Evolutionary conservation across 495 filamentous ascomycete genomes (phyloP).

Genomic region (Daldinia loculata): DNA sequence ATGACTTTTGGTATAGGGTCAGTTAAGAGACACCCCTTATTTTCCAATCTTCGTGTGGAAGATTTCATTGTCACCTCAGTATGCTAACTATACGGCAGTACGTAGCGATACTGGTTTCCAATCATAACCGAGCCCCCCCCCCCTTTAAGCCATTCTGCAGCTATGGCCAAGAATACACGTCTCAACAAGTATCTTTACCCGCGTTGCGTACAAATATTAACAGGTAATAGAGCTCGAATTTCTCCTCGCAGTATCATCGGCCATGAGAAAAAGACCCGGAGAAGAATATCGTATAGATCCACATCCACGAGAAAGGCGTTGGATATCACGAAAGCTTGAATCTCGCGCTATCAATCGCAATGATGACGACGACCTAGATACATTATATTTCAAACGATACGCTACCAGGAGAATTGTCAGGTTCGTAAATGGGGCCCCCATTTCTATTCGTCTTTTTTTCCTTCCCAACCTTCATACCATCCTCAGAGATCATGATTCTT

Average conservation of each 20-base stretch:
- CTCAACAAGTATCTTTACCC: background rate
- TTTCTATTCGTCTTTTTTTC: background rate
- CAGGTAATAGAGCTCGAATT: constrained; percentile 26
- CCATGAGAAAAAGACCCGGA: background rate
- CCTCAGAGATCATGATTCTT: background rate
- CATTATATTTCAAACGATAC: background rate
- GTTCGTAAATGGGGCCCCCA: constrained; percentile 5
- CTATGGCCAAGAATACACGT: background rate
- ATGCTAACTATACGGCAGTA: constrained; percentile 1
- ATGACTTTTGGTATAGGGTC: constrained; percentile 2
- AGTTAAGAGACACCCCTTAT: background rate
- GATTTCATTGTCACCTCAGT: background rate
- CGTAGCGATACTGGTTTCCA: background rate
- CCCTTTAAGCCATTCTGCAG: background rate
- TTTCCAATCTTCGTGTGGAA: too few relatives aligned
- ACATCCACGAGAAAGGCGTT: constrained; percentile 16
- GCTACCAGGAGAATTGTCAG: background rate
- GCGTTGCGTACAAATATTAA: background rate
- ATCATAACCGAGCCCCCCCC: background rate
- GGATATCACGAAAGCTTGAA: constrained; percentile 11
- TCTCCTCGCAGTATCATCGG: constrained; percentile 12
- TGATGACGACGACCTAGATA: background rate
- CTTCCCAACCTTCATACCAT: background rate
- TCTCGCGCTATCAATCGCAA: background rate
- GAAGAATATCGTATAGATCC: background rate